These are phyloP conservation scores for Neospermospora avenae DNA, from an alignment of 2,329 filamentous ascomycete genomes.

Conservation along the genomic window DNA sequence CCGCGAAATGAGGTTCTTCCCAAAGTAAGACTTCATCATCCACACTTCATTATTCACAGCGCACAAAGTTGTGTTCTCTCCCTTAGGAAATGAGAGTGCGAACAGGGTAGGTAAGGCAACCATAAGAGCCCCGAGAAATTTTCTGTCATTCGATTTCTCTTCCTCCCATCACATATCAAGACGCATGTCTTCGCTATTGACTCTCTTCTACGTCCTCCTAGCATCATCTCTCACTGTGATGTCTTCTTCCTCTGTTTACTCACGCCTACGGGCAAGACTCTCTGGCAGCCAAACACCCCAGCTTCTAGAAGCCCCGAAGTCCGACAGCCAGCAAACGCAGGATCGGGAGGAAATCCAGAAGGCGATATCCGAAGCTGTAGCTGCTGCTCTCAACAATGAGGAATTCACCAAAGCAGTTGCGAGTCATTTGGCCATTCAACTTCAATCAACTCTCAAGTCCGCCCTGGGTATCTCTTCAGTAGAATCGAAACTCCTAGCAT, in stretches of 20 bases:
- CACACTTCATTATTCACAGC: slow-evolving; percentile 9
- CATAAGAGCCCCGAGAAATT: slow-evolving; percentile 2
- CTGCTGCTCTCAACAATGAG: slow-evolving; percentile 10
- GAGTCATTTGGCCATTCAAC: slow-evolving; percentile 27
- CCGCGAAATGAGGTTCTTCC: slow-evolving; percentile 8
- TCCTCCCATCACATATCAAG: slow-evolving; percentile 1
- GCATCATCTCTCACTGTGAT: slow-evolving; percentile 10
- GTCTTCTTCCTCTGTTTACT: slow-evolving; percentile 5
- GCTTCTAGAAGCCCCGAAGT: slow-evolving; percentile 4
- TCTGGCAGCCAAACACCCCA: neutral
- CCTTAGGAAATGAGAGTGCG: slow-evolving; percentile 5
- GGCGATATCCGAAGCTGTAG: slow-evolving; percentile 14
- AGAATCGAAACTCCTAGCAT: slow-evolving; percentile 26
- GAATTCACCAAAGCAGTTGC: slow-evolving; percentile 29
- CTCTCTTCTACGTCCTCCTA: slow-evolving; percentile 11
- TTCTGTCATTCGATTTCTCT: neutral
- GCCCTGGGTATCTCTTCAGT: slow-evolving; percentile 28
- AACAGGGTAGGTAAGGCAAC: neutral
- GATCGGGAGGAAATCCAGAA: slow-evolving; percentile 14
- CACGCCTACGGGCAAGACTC: slow-evolving; percentile 13
- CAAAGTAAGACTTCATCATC: slow-evolving; percentile 10
- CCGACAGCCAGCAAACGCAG: neutral
- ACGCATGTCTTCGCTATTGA: slow-evolving; percentile 17
- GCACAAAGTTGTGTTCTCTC: slow-evolving; percentile 1
- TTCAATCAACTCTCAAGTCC: slow-evolving; percentile 31